Percentiles rank a stretch among this genome's conserved stretches.
These are phyloP conservation scores for Coemansia asiatica DNA, from an alignment of 192 early-diverging fungal species.

Conservation along the genomic window DNA sequence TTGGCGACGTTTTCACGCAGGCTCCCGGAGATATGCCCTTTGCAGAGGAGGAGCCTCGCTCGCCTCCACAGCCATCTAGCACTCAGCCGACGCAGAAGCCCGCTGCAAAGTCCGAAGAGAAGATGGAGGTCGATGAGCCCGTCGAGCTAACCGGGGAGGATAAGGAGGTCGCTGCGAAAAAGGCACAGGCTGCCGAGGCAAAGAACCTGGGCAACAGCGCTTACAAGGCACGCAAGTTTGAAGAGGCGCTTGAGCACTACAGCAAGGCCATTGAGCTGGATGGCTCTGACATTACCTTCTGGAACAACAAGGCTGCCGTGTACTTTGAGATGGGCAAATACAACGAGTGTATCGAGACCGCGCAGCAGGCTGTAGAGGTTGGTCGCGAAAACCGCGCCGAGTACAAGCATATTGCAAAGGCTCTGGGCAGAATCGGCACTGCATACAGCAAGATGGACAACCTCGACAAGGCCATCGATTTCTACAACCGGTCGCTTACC, in stretches of 20 bases:
- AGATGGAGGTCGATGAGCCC: constrained; percentile 41
- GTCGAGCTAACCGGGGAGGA: constrained; percentile 52
- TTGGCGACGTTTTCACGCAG: constrained; percentile 55
- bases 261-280: constrained; percentile 88
- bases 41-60: background rate
- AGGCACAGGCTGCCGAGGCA: constrained; percentile 67
- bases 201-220: constrained; percentile 87
- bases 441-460: constrained; percentile 82
- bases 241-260: constrained; percentile 86
- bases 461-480: constrained; percentile 84
- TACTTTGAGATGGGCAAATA: constrained; percentile 91
- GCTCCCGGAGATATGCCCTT: constrained; percentile 29
- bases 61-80: constrained; percentile 11
- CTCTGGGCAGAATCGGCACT: constrained; percentile 86
- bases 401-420: constrained; percentile 95
- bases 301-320: constrained; percentile 97
- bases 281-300: constrained; percentile 83
- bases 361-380: constrained; percentile 86
- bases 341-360: constrained; percentile 90
- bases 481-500: constrained; percentile 87
- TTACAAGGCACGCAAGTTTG: constrained; percentile 94
- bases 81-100: constrained; percentile 19
- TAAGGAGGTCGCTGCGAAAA: constrained; percentile 64
- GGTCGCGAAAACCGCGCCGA: constrained; percentile 89
- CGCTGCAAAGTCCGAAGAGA: constrained; percentile 14